These are phyloP conservation scores for Serendipita indica DNA, from an alignment of 768 basidiomycete species.

Conservation along the genomic window DNA sequence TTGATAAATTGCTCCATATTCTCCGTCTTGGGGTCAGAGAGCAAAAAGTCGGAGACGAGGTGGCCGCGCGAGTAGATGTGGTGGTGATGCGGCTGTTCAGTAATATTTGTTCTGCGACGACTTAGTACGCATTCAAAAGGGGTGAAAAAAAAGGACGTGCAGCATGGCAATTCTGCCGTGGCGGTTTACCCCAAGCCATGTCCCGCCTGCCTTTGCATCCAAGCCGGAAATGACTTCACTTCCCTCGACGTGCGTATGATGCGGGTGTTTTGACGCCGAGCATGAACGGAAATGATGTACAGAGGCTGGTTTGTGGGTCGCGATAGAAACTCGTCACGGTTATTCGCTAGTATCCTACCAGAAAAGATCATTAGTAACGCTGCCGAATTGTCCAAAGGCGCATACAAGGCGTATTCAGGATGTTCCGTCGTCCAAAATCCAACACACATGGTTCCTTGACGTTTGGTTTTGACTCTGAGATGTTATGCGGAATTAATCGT, in stretches of 20 bases:
- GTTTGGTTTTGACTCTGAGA: background rate
- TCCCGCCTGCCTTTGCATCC: slow-evolving; percentile 59
- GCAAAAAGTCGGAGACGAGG: slow-evolving; percentile 53
- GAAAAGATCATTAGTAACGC: slow-evolving; percentile 1
- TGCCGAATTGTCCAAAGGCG: slow-evolving; percentile 15
- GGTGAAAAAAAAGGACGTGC: slow-evolving; percentile 29
- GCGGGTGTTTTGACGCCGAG: slow-evolving; percentile 17
- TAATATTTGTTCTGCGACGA: slow-evolving; percentile 64
- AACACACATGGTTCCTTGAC: slow-evolving; percentile 54
- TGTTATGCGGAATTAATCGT: too few relatives aligned
- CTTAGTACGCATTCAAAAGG: background rate
- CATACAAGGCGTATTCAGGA: slow-evolving; percentile 66
- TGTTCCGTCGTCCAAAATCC: slow-evolving; percentile 64
- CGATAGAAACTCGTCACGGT: slow-evolving; percentile 59
- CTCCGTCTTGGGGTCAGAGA: slow-evolving; percentile 18
- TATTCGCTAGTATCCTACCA: slow-evolving; percentile 52
- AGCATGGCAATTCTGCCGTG: slow-evolving; percentile 54
- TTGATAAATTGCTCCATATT: slow-evolving; percentile 35
- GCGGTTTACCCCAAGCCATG: slow-evolving; percentile 64
- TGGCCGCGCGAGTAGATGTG: slow-evolving; percentile 52
- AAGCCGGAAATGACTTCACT: slow-evolving; percentile 51
- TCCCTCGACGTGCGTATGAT: slow-evolving; percentile 16
- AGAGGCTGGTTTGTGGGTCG: slow-evolving; percentile 51
- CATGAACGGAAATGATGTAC: slow-evolving; percentile 51
- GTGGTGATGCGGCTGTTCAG: slow-evolving; percentile 40